Base-by-base conservation (phyloP, 2,329 filamentous ascomycete species). In the Pseudogymnoascus sp. region DNA sequence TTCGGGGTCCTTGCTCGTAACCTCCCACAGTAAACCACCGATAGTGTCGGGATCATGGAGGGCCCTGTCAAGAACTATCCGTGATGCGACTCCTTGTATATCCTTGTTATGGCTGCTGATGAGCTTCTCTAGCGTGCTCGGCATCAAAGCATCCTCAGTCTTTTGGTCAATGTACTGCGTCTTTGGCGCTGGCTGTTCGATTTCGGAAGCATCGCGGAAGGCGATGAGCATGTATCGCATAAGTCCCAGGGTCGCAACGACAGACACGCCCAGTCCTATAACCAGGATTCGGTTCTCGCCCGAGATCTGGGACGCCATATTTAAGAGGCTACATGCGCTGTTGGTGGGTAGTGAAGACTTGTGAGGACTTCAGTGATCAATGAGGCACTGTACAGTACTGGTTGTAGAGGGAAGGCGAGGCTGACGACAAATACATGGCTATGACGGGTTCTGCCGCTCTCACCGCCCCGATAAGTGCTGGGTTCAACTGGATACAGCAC, bases 111-210 rank as follows among this genome's bases (percentile, higher is more conserved):
- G 88, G 73, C 89, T 89, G 62, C 83, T 79, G 11, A 90, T 78
- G 3, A 93, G 80, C 67, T 85, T 88, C 62, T 86, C 79, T 8
- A 93, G 79, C 0, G 90, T 92, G 45, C 82, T 79, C 10, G 86
- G 72, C 65, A 86, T 83, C 45, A 92, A 79, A 1, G 88, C 83
- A 71, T 92, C 88, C 71, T 92, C 89, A 1, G 88, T 90, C 23
- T 89, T 85, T 73, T 92, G 87, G 13, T 86, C 89, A 68, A 91
- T 89, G 73, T 90, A 90, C 69, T 88, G 84, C 61, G 88, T 84
- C 73, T 88, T 87, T 37, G 85, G 85, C 65, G 86, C 83, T 39
- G 79, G 73, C 37, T 85, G 82, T 65, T 85, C 85, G 71, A 95
- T 84, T 74, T 87, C 82, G 67, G 88, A 88, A 62, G 87, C 80